Evolutionary conservation across 2,329 filamentous ascomycete species (phyloP), one percentile per base, ranked within the genome.

Genomic region (Decorospora gaudefroyi): DNA sequence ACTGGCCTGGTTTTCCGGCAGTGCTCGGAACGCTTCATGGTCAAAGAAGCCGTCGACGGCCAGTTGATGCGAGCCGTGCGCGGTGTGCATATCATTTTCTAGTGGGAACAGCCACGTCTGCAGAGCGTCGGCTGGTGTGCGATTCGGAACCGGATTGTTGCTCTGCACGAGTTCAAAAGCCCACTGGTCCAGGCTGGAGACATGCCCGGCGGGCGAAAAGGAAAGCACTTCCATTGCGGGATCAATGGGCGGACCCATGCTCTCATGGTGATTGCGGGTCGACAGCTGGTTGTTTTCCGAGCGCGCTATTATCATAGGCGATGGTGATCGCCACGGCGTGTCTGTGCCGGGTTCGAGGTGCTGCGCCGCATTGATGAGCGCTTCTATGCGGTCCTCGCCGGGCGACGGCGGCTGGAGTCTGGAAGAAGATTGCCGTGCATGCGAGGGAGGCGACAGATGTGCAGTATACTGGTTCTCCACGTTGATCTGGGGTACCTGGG

Each of bases 51-150:
- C 56, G 22, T 68, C 62, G 0, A 70, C 55, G 1, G 55, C 57
- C 41, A 67, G 60, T 15, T 62, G 64, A 46, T 69, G 63, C 0
- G 61, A 50, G 11, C 44, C 53, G 33, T 57, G 60, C 0, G 63
- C 55, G 10, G 54, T 57, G 9, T 65, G 49, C 16, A 68, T 40
- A 12, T 67, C 65, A 18, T 50, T 53, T 11, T 69, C 65, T 10
- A 66, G 39, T n/a, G 65, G 65, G 39, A 68, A 70, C 2, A 70
- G 55, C 67, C 67, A 70, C 3, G 67, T 69, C 38, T 68, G 64
- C 6, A 70, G 45, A 11, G 67, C 64, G 50, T 69, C 65, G 3
- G 67, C 65, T 11, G 65, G 65, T 4, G 65, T 69, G 33, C 66
- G 57, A 29, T 65, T 68, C n/a, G 66, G 62, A 18, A 68, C 34